Percentiles rank a stretch among this genome's conserved stretches.
phyloP scores from a whole-genome alignment of 441 rosid species.

The Jatropha multifida region DNA sequence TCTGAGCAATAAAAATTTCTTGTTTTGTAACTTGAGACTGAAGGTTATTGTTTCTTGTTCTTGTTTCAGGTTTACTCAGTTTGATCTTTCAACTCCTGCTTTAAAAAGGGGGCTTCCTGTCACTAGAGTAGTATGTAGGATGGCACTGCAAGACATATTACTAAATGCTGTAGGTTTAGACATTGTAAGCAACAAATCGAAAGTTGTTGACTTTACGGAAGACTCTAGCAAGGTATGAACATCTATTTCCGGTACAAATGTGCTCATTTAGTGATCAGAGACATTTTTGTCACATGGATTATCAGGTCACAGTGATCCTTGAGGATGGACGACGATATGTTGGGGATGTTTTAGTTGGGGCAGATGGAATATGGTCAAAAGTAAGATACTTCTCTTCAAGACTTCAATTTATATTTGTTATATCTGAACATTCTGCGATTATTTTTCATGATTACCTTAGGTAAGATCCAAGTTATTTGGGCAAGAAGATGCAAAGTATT shows the following conservation, averaged over 20 bases:
- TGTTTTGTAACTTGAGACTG: not conserved
- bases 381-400: constrained; percentile 15
- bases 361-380: constrained; percentile 35
- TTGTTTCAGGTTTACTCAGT: constrained; percentile 30
- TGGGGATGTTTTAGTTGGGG: constrained; percentile 37
- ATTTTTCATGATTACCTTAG: constrained; percentile 7
- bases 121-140: constrained; percentile 29
- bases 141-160: constrained; percentile 32
- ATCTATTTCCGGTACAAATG: not conserved
- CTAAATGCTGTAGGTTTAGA: constrained; percentile 29
- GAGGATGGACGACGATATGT: constrained; percentile 28
- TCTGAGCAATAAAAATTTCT: not conserved
- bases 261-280: not conserved
- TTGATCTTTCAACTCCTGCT: constrained; percentile 32
- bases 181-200: constrained; percentile 29
- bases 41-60: not conserved
- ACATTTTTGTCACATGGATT: not conserved
- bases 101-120: constrained; percentile 26
- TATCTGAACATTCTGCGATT: not conserved
- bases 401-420: not conserved
- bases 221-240: constrained; percentile 27
- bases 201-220: constrained; percentile 29
- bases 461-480: constrained; percentile 30
- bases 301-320: constrained; percentile 30
- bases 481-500: constrained; percentile 31